Evolutionary conservation across 331 rosid species (phyloP).

Genomic region (Phaseolus coccineus): DNA sequence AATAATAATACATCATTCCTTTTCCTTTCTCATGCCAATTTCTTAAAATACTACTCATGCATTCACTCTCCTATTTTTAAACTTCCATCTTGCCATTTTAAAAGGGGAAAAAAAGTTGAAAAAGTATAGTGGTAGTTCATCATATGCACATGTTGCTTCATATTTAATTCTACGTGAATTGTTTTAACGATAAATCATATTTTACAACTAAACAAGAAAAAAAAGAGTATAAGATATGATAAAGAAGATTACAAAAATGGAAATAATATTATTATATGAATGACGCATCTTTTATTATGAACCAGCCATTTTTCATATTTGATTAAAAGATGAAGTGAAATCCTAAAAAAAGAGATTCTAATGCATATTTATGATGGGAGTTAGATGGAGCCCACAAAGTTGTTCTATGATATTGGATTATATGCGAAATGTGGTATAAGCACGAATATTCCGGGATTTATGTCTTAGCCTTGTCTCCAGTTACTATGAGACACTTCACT

Average conservation of each 20-base stretch:
- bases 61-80: constrained; percentile 36
- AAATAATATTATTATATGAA: background rate
- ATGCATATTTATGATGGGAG: constrained; percentile 35
- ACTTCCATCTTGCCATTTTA: constrained; percentile 45
- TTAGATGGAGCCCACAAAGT: constrained; percentile 54
- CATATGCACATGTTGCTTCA: constrained; percentile 44
- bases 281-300: background rate
- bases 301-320: background rate
- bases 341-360: constrained; percentile 29
- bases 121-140: constrained; percentile 46
- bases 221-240: background rate
- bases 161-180: constrained; percentile 39
- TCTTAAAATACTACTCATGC: constrained; percentile 38
- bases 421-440: constrained; percentile 69
- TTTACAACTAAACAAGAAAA: background rate
- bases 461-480: constrained; percentile 69
- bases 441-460: constrained; percentile 49
- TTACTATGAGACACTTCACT: constrained; percentile 49
- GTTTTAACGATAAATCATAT: background rate
- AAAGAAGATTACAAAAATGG: background rate
- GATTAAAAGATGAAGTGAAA: background rate
- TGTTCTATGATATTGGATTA: constrained; percentile 64
- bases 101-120: constrained; percentile 26
- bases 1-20: constrained; percentile 20
- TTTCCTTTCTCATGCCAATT: constrained; percentile 35